Conservation (phyloP, 208 protist genomes). For the Angomonas desouzai region DNA sequence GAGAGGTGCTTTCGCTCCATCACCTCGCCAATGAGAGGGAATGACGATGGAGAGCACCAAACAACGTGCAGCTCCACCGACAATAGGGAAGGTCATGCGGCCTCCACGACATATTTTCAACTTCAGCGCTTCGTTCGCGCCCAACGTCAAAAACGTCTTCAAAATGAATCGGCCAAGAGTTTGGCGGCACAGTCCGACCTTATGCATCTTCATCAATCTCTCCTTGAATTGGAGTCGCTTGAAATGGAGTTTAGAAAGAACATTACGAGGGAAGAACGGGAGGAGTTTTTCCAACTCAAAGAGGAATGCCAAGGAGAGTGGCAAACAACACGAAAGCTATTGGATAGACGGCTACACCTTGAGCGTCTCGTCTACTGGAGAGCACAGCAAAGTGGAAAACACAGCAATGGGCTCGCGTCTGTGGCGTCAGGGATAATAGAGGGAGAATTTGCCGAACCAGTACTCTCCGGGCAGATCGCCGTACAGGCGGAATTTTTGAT, state of each 20-base stretch:
- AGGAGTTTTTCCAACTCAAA: background rate
- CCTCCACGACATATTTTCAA: slow-evolving; percentile 1
- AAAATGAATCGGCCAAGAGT: background rate
- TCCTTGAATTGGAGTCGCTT: background rate
- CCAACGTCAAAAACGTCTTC: background rate
- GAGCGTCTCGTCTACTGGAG: slow-evolving; percentile 79
- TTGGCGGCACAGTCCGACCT: background rate
- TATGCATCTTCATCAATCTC: too few relatives aligned
- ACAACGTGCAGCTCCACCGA: too few relatives aligned
- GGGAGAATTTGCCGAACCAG: too few relatives aligned
- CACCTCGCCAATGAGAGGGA: background rate
- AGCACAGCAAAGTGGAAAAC: slow-evolving; percentile 32
- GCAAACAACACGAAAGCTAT: slow-evolving; percentile 25
- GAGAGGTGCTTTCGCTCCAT: background rate
- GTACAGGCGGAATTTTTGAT: too few relatives aligned
- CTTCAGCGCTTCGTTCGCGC: slow-evolving; percentile 1
- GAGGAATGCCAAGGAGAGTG: background rate
- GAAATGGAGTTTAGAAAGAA: background rate
- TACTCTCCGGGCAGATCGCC: too few relatives aligned
- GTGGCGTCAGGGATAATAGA: slow-evolving; percentile 6
- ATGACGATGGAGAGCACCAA: too few relatives aligned
- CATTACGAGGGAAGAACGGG: background rate
- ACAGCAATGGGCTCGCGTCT: slow-evolving; percentile 10
- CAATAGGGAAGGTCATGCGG: background rate
- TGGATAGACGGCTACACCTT: slow-evolving; percentile 71